Conservation (phyloP, 1,284 basidiomycete genomes). For the Thelephora terrestris region DNA sequence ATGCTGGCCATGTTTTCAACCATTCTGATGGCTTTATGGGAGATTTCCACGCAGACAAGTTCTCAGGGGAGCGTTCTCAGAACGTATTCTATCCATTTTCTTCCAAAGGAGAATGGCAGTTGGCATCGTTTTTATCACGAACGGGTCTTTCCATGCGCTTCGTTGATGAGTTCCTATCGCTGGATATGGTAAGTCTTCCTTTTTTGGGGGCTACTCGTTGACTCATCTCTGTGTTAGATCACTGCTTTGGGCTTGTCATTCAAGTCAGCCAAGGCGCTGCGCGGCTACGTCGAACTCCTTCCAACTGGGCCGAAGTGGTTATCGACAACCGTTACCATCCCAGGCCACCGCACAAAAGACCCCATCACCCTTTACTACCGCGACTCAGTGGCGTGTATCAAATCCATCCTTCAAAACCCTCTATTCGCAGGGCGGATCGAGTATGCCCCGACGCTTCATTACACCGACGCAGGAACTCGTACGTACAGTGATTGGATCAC, state of each 20-base stretch:
- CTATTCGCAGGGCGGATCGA: neutral
- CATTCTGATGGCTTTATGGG: too few species aligned
- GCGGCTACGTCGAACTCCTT: conserved; percentile 4
- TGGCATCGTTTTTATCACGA: neutral
- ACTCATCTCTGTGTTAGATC: too few species aligned
- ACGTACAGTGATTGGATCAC: conserved; percentile 8
- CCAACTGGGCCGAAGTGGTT: conserved; percentile 18
- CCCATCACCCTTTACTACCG: conserved; percentile 97
- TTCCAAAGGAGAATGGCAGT: neutral
- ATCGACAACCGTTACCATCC: conserved; percentile 16
- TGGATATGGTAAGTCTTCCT: conserved; percentile 40
- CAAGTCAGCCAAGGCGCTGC: neutral
- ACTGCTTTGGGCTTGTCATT: too few species aligned
- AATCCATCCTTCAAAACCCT: neutral
- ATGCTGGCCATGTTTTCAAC: too few species aligned
- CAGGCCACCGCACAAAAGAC: conserved; percentile 58
- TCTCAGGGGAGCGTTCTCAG: neutral
- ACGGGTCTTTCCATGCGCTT: conserved; percentile 52
- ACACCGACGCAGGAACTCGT: neutral
- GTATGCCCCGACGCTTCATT: neutral
- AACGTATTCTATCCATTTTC: neutral
- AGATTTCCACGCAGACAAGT: neutral
- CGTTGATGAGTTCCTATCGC: conserved; percentile 80
- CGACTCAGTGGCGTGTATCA: conserved; percentile 97
- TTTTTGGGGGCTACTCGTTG: neutral